These are phyloP conservation scores for Sporothrix pseudoabietina DNA, from an alignment of 2,329 filamentous ascomycete species.

Conservation along the genomic window DNA sequence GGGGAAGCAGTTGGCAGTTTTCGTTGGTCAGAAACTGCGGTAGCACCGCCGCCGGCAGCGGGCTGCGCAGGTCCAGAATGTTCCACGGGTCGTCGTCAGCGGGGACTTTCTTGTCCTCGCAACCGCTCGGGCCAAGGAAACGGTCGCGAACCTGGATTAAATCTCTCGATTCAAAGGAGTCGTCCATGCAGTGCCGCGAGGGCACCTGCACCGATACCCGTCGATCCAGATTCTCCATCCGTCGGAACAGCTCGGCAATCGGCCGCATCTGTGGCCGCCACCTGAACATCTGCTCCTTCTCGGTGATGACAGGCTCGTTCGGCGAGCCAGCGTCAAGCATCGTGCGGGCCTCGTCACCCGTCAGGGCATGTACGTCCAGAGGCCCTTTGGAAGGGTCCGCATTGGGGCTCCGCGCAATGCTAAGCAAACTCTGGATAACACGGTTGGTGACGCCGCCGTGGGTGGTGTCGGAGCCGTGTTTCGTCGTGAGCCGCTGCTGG, in stretches of 20 bases:
- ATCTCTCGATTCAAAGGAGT: constrained; percentile 37
- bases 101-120: neutral
- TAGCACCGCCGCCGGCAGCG: constrained; percentile 38
- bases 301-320: constrained; percentile 37
- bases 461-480: constrained; percentile 15
- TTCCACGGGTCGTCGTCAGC: constrained; percentile 38
- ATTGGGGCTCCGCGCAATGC: constrained; percentile 31
- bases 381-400: constrained; percentile 1
- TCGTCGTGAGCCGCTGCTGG: constrained; percentile 6
- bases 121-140: constrained; percentile 31
- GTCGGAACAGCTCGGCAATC: constrained; percentile 38
- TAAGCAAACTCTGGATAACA: constrained; percentile 31
- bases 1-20: constrained; percentile 40
- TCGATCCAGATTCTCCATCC: constrained; percentile 39
- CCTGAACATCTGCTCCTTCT: constrained; percentile 37
- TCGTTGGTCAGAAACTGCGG: constrained; percentile 38
- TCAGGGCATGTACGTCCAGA: constrained; percentile 33
- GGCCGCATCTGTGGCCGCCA: constrained; percentile 37
- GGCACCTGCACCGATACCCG: constrained; percentile 39
- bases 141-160: constrained; percentile 36
- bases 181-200: constrained; percentile 35
- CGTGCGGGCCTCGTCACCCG: constrained; percentile 33
- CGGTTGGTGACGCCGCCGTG: constrained; percentile 34
- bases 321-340: constrained; percentile 34
- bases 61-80: constrained; percentile 39